phyloP scores from a whole-genome alignment of 768 basidiomycete genomes.

The Collybia mongolica region DNA sequence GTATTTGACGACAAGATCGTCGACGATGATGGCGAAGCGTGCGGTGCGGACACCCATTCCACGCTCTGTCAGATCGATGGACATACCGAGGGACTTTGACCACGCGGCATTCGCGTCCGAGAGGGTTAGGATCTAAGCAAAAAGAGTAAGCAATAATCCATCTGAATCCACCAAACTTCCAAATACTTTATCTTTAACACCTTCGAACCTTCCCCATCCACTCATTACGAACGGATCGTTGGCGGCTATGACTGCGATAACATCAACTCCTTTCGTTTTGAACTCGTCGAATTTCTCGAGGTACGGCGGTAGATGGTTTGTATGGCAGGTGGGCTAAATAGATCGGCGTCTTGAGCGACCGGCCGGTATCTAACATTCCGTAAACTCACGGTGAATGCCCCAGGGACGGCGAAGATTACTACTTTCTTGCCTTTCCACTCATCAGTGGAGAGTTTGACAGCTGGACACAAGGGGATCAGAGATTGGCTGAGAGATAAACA shows the following conservation, averaged over 20 bases:
- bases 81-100: constrained; percentile 54
- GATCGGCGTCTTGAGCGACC: background rate
- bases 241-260: constrained; percentile 70
- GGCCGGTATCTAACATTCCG: background rate
- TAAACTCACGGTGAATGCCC: constrained; percentile 72
- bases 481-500: too few species aligned
- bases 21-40: constrained; percentile 64
- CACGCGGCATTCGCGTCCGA: constrained; percentile 56
- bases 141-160: background rate
- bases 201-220: constrained; percentile 59
- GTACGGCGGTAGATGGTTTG: constrained; percentile 63
- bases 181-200: constrained; percentile 64
- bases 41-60: constrained; percentile 60
- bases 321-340: constrained; percentile 61
- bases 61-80: constrained; percentile 44
- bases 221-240: constrained; percentile 81
- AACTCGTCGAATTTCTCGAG: constrained; percentile 69
- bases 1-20: constrained; percentile 70
- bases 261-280: constrained; percentile 75
- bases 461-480: constrained; percentile 27
- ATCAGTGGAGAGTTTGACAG: constrained; percentile 51
- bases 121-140: constrained; percentile 53
- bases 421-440: constrained; percentile 84
- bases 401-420: constrained; percentile 75
- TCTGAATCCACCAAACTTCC: background rate